Percentiles rank a stretch among this genome's conserved stretches.
Conservation (phyloP, 1,139 yeast species). For the Saccharomyces hybrid region DNA sequence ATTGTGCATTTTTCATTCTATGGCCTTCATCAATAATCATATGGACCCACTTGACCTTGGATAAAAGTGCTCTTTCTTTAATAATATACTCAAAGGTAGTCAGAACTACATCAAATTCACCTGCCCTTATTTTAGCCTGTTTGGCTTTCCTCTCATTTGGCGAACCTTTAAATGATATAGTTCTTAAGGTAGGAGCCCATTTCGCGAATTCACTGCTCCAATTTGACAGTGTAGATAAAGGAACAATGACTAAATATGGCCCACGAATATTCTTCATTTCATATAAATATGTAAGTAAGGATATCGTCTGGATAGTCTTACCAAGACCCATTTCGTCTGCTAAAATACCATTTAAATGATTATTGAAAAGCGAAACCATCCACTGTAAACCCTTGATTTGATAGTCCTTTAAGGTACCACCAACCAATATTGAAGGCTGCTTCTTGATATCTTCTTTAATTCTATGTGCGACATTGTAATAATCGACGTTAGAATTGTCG, state of each 20-base stretch:
- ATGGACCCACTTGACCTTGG: slow-evolving; percentile 71
- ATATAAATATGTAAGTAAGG: slow-evolving; percentile 64
- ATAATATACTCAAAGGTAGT: slow-evolving; percentile 78
- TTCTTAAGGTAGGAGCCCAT: slow-evolving; percentile 74
- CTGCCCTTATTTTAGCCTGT: slow-evolving; percentile 53
- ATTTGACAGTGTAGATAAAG: slow-evolving; percentile 74
- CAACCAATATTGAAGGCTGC: slow-evolving; percentile 65
- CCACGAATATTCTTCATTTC: slow-evolving; percentile 61
- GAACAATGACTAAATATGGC: slow-evolving; percentile 74
- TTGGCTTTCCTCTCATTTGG: slow-evolving; percentile 61
- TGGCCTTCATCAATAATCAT: slow-evolving; percentile 90
- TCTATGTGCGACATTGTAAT: slow-evolving; percentile 74
- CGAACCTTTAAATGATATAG: slow-evolving; percentile 67
- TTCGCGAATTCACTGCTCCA: slow-evolving; percentile 82
- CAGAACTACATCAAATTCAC: slow-evolving; percentile 67
- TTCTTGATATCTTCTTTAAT: slow-evolving; percentile 55
- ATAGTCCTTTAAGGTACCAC: slow-evolving; percentile 88
- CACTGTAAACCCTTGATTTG: slow-evolving; percentile 92
- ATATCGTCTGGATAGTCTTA: slow-evolving; percentile 79
- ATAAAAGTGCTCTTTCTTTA: slow-evolving; percentile 59
- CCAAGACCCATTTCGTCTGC: slow-evolving; percentile 96
- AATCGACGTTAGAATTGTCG: slow-evolving; percentile 56
- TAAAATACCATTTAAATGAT: slow-evolving; percentile 86
- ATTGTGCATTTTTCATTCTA: slow-evolving; percentile 74
- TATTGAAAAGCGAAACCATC: slow-evolving; percentile 95